phyloP scores from a whole-genome alignment of 106 monocot genomes.

The Triglochin maritima region DNA sequence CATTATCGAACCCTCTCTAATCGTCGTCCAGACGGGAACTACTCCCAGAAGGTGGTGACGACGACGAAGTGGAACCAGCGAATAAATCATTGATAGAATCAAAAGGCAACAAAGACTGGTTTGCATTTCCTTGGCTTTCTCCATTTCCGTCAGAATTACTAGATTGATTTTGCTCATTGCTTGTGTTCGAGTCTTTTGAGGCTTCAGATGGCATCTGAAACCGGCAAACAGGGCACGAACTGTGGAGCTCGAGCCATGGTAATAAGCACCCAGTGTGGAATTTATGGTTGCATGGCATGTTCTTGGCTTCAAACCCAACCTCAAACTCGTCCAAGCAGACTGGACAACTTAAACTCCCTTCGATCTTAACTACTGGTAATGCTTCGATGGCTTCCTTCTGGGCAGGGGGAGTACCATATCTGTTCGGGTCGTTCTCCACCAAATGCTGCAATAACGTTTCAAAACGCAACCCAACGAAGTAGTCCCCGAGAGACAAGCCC shows the following conservation, averaged over 20 bases:
- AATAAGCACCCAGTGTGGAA: slow-evolving; percentile 13
- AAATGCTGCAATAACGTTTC: slow-evolving; percentile 16
- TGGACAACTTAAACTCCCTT: slow-evolving; percentile 6
- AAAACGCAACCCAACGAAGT: slow-evolving; percentile 3
- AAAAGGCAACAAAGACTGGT: too few species aligned
- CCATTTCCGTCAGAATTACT: too few species aligned
- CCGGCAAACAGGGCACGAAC: slow-evolving; percentile 19
- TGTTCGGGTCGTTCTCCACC: slow-evolving; percentile 10
- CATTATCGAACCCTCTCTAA: too few species aligned
- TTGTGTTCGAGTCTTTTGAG: slow-evolving; percentile 3
- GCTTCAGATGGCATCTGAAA: slow-evolving; percentile 14
- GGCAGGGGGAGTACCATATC: slow-evolving; percentile 13
- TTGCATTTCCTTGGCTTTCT: too few species aligned
- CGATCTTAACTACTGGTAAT: slow-evolving; percentile 9
- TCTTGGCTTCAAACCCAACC: slow-evolving; percentile 6
- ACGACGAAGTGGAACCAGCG: too few species aligned
- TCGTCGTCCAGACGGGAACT: too few species aligned
- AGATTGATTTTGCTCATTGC: too few species aligned
- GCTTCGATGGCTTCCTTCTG: slow-evolving; percentile 13
- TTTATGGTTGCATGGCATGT: slow-evolving; percentile 22
- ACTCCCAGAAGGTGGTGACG: too few species aligned
- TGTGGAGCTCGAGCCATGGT: slow-evolving; percentile 23
- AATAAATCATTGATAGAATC: too few species aligned
- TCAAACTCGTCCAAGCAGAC: slow-evolving; percentile 16
- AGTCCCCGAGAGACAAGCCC: slow-evolving; percentile 6